Conservation (phyloP, 768 basidiomycete genomes). For the Amanita pseudoporphyria region DNA sequence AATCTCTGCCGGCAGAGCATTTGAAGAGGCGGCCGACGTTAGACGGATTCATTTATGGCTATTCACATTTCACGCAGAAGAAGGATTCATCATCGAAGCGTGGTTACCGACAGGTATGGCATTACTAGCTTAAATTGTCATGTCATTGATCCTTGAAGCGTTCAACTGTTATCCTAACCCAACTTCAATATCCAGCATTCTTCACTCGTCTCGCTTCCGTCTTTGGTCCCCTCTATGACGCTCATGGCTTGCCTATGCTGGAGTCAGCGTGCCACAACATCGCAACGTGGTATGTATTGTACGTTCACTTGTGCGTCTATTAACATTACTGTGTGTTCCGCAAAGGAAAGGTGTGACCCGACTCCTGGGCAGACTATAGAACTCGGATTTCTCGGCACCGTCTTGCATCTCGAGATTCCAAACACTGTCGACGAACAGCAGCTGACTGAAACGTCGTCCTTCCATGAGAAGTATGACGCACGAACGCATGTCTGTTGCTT, state of each 20-base stretch:
- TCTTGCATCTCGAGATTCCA: slow-evolving; percentile 67
- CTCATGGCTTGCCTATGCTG: slow-evolving; percentile 70
- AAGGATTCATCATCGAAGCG: slow-evolving; percentile 58
- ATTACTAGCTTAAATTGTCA: slow-evolving; percentile 1
- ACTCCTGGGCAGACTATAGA: slow-evolving; percentile 57
- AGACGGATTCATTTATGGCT: slow-evolving; percentile 73
- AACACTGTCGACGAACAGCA: slow-evolving; percentile 64
- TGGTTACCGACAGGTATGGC: slow-evolving; percentile 69
- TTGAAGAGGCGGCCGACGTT: slow-evolving; percentile 27
- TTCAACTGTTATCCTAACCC: slow-evolving; percentile 74
- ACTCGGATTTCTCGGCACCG: slow-evolving; percentile 75
- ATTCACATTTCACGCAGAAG: slow-evolving; percentile 65
- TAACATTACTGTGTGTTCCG: slow-evolving; percentile 16
- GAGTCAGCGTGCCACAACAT: slow-evolving; percentile 85
- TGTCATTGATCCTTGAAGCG: slow-evolving; percentile 30
- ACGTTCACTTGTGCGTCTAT: slow-evolving; percentile 4
- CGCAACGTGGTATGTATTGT: slow-evolving; percentile 59
- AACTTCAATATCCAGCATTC: slow-evolving; percentile 73
- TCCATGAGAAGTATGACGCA: slow-evolving; percentile 44
- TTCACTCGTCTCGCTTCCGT: slow-evolving; percentile 59
- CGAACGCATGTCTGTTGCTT: slow-evolving; percentile 34
- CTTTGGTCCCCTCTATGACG: slow-evolving; percentile 67
- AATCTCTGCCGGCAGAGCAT: slow-evolving; percentile 12
- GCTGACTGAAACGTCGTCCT: slow-evolving; percentile 42
- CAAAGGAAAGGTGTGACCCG: slow-evolving; percentile 75